Percentiles rank a stretch among this genome's conserved stretches.
Evolutionary conservation across 441 rosid genomes (phyloP).

Genomic region (Caryocar brasiliense): DNA sequence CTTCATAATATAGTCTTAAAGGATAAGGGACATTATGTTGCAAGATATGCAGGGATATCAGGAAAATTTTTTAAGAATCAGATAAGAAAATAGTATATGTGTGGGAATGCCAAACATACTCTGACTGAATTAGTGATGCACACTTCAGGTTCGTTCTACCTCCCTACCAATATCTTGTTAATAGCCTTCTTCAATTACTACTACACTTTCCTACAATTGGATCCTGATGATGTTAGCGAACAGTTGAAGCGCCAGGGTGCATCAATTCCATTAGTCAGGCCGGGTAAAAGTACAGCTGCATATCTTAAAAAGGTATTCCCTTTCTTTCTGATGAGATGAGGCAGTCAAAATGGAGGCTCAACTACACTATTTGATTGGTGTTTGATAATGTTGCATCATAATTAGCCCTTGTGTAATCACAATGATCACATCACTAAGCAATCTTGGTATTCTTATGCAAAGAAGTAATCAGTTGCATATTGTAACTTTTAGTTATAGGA

Average conservation of each 20-base stretch:
- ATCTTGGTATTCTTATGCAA: too few relatives aligned
- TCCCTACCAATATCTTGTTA: constrained; percentile 80
- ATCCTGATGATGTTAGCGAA: constrained; percentile 94
- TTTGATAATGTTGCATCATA: too few relatives aligned
- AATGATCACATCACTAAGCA: too few relatives aligned
- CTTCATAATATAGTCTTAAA: too few relatives aligned
- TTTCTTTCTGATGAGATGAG: background rate
- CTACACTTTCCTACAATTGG: constrained; percentile 94
- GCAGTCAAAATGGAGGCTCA: too few relatives aligned
- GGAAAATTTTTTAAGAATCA: too few relatives aligned
- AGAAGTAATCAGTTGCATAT: too few relatives aligned
- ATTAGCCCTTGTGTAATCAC: too few relatives aligned
- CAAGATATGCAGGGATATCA: too few relatives aligned
- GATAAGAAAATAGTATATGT: too few relatives aligned
- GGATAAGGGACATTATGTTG: too few relatives aligned
- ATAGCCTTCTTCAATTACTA: constrained; percentile 97
- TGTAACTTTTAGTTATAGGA: background rate
- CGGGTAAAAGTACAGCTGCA: constrained; percentile 89
- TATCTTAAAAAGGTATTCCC: constrained; percentile 61
- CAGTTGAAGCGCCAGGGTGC: constrained; percentile 96
- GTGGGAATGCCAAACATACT: background rate
- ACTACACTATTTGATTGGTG: too few relatives aligned
- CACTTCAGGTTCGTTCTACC: constrained; percentile 69
- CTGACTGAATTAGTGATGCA: background rate
- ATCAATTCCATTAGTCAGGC: constrained; percentile 90